These are phyloP conservation scores for Tricholoma furcatifolium DNA, from an alignment of 768 basidiomycete genomes.

Conservation along the genomic window DNA sequence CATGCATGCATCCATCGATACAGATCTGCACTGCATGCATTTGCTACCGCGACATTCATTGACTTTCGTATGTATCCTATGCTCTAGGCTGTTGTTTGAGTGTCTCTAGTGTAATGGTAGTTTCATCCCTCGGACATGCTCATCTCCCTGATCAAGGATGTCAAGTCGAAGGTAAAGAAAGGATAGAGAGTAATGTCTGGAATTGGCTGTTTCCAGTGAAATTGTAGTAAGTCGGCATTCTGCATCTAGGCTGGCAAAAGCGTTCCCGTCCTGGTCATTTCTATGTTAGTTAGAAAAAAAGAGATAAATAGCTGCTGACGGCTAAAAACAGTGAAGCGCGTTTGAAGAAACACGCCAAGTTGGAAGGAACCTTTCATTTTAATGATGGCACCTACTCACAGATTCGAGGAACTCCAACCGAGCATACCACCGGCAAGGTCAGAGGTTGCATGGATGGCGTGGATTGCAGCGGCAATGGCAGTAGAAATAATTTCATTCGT, in stretches of 20 bases:
- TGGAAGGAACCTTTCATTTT: neutral
- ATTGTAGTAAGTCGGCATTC: constrained; percentile 1
- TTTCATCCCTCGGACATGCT: neutral
- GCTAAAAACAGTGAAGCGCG: constrained; percentile 3
- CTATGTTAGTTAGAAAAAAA: neutral
- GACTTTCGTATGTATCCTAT: too few species aligned
- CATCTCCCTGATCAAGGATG: neutral
- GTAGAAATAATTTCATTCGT: too few species aligned
- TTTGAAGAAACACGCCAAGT: neutral
- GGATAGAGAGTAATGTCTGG: neutral
- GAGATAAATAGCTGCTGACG: neutral
- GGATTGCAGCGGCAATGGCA: neutral
- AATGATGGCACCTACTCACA: constrained; percentile 4
- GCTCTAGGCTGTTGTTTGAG: too few species aligned
- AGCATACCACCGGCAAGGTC: constrained; percentile 8
- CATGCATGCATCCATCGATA: too few species aligned
- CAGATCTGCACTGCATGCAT: too few species aligned
- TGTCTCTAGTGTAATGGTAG: neutral
- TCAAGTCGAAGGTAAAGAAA: neutral
- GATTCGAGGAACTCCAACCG: constrained; percentile 12
- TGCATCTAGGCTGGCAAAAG: neutral
- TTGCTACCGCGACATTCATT: too few species aligned
- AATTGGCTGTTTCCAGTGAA: constrained; percentile 1
- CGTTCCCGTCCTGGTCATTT: constrained; percentile 4
- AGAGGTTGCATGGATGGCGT: constrained; percentile 4